Conservation (phyloP, 2,329 filamentous ascomycete species). For the Elsinoe necatrix region DNA sequence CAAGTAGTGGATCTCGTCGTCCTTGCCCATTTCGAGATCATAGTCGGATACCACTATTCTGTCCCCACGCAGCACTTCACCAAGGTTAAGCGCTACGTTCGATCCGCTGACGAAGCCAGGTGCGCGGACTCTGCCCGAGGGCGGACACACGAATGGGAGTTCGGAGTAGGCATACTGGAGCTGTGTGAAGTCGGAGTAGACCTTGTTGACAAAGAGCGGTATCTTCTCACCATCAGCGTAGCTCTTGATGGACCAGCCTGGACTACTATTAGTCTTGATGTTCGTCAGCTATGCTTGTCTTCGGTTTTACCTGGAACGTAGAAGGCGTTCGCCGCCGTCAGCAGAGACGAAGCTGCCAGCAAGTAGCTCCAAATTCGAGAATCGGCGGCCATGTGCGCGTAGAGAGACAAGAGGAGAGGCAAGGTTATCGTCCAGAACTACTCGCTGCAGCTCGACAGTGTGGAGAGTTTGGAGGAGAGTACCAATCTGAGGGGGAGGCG, state of each 20-base stretch:
- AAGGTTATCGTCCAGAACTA: not conserved
- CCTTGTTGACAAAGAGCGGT: slow-evolving; percentile 83
- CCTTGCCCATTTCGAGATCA: slow-evolving; percentile 66
- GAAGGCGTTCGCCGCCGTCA: slow-evolving; percentile 56
- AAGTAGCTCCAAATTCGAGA: slow-evolving; percentile 34
- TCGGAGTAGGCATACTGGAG: slow-evolving; percentile 89
- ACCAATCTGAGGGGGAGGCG: not conserved
- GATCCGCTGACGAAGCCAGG: slow-evolving; percentile 65
- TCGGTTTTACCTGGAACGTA: slow-evolving; percentile 69
- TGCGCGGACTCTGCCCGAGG: slow-evolving; percentile 58
- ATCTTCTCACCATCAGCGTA: slow-evolving; percentile 69
- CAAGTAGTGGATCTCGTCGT: slow-evolving; percentile 63
- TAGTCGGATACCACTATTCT: slow-evolving; percentile 79
- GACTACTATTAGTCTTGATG: slow-evolving; percentile 17
- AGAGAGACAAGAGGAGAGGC: not conserved
- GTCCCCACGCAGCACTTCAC: slow-evolving; percentile 79
- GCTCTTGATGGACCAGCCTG: slow-evolving; percentile 74
- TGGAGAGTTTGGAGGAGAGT: not conserved
- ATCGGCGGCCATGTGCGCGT: slow-evolving; percentile 31
- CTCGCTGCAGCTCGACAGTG: not conserved
- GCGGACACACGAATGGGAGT: slow-evolving; percentile 77
- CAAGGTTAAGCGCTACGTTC: slow-evolving; percentile 72
- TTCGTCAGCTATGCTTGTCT: slow-evolving; percentile 18
- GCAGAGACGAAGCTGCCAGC: slow-evolving; percentile 42
- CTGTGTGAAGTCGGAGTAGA: slow-evolving; percentile 81